Evolutionary conservation across 768 basidiomycete species (phyloP).

Genomic region (Hortiboletus flavorubellus): DNA sequence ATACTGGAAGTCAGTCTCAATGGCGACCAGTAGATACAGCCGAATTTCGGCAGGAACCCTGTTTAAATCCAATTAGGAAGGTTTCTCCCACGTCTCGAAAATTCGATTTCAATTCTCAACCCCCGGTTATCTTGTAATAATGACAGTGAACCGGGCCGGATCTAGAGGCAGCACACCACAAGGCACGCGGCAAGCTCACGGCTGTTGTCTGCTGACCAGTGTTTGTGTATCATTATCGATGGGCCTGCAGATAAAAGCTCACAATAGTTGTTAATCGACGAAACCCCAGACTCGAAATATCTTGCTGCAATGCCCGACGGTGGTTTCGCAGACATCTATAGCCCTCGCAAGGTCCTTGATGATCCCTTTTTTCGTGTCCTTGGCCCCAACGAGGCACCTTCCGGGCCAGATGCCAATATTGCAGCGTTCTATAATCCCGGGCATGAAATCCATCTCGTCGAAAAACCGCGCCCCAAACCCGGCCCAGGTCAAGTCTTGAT

Average conservation of each 20-base stretch:
- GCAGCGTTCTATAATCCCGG: slow-evolving; percentile 64
- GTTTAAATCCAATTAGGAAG: too few relatives aligned
- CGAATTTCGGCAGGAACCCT: too few relatives aligned
- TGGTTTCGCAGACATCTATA: slow-evolving; percentile 43
- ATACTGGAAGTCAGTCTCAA: too few relatives aligned
- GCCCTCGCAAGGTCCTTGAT: slow-evolving; percentile 53
- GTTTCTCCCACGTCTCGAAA: too few relatives aligned
- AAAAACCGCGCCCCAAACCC: slow-evolving; percentile 57
- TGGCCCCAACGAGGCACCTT: slow-evolving; percentile 46
- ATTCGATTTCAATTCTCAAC: too few relatives aligned
- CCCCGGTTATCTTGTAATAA: too few relatives aligned
- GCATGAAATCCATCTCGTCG: slow-evolving; percentile 64
- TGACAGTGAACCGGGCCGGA: too few relatives aligned
- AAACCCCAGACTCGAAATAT: not conserved
- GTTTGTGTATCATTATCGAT: not conserved
- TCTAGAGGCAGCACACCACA: too few relatives aligned
- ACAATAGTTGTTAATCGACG: not conserved
- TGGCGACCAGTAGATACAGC: too few relatives aligned
- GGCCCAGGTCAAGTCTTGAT: slow-evolving; percentile 64
- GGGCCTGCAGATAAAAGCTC: not conserved
- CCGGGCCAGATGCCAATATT: slow-evolving; percentile 44
- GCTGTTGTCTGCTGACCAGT: slow-evolving; percentile 4
- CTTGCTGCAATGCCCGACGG: slow-evolving; percentile 18
- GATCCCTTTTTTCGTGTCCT: slow-evolving; percentile 55
- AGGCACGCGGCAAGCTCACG: not conserved